These are phyloP conservation scores for Cardamine chenopodiifolia DNA, from an alignment of 345 rosid genomes.

Conservation along the genomic window DNA sequence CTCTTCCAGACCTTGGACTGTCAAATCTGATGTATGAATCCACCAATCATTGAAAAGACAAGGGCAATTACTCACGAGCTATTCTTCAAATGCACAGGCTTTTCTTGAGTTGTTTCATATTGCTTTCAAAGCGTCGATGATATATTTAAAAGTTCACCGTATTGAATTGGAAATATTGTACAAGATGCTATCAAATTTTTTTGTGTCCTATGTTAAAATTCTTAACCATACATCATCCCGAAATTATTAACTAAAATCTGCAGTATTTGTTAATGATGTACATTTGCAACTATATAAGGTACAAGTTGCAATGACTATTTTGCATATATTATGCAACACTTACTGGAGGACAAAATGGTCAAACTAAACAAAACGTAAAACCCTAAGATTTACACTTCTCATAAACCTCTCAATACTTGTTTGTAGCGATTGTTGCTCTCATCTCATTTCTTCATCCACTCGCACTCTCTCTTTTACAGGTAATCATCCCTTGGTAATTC, in stretches of 20 bases:
- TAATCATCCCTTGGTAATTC: background rate
- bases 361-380: background rate
- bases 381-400: background rate
- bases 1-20: constrained; percentile 1
- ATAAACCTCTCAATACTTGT: background rate
- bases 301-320: background rate
- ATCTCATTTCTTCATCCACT: constrained; percentile 12
- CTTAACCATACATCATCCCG: background rate
- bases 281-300: too few relatives aligned
- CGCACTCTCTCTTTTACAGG: background rate
- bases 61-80: too few relatives aligned
- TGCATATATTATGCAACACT: background rate
- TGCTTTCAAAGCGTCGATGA: background rate
- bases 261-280: background rate
- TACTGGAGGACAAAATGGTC: background rate
- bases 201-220: background rate
- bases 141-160: background rate
- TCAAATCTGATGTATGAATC: constrained; percentile 22
- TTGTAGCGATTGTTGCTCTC: background rate
- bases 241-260: background rate
- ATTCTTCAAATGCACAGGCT: background rate
- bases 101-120: background rate
- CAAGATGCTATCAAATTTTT: background rate
- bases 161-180: background rate
- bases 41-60: background rate